A percentile compares a stretch with the other conserved stretches of the same genome.
These are phyloP conservation scores for Immersiporthe knoxdaviesiana DNA, from an alignment of 2,329 filamentous ascomycete genomes.

Conservation along the genomic window DNA sequence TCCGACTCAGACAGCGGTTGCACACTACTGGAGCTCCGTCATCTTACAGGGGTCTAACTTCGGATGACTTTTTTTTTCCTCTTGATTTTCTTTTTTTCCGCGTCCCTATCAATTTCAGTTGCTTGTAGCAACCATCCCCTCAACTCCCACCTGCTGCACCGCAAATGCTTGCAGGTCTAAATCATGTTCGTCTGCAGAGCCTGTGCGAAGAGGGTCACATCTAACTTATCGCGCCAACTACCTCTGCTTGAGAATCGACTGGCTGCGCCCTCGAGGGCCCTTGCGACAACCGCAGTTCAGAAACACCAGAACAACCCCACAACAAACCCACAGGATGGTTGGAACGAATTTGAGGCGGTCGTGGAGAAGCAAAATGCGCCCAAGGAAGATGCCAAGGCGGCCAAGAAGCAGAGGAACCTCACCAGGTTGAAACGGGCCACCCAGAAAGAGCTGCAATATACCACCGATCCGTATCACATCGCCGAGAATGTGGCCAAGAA, in stretches of 20 bases:
- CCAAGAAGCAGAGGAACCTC: slow-evolving; percentile 39
- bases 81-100: background rate
- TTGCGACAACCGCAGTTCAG: slow-evolving; percentile 25
- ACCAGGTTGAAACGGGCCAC: slow-evolving; percentile 31
- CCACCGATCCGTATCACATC: slow-evolving; percentile 74
- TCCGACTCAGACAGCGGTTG: background rate
- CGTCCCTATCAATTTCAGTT: background rate
- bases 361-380: slow-evolving; percentile 18
- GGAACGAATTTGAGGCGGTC: slow-evolving; percentile 17
- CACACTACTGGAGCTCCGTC: background rate
- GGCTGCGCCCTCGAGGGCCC: slow-evolving; percentile 17
- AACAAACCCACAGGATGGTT: slow-evolving; percentile 16
- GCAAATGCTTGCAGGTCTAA: background rate
- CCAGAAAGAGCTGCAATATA: slow-evolving; percentile 60
- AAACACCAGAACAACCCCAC: background rate
- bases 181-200: slow-evolving; percentile 46
- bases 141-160: slow-evolving; percentile 13
- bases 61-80: background rate
- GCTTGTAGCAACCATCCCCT: background rate
- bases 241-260: slow-evolving; percentile 26
- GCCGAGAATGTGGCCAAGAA: slow-evolving; percentile 66
- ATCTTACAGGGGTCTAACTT: background rate
- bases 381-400: slow-evolving; percentile 30
- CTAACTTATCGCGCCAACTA: slow-evolving; percentile 26
- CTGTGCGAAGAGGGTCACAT: slow-evolving; percentile 39